Base-by-base conservation (phyloP, 257 asterid species). In the Solanum clarkiae region DNA sequence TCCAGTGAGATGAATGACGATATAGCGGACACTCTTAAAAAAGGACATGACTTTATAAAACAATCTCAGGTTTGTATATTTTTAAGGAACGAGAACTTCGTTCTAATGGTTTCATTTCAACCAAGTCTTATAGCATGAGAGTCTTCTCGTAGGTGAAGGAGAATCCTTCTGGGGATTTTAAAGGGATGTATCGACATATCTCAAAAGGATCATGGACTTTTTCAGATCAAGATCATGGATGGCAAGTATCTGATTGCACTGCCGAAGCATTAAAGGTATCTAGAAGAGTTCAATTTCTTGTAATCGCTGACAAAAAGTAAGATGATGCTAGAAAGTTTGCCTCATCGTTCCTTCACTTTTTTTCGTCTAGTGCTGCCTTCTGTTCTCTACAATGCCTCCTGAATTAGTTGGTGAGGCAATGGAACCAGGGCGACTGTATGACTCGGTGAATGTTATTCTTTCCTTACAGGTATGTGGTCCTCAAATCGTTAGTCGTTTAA, bases 161-260 rank as follows among this genome's bases (percentile, higher is more conserved):
- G 1, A 87, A 95, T 81, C 98, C 99, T 77, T 93, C 97, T 0
- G 99, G 95, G 5, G 97, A 94, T 87, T 95, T 95, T 80, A 89
- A 68, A 71, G 88, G 94, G 56, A 94, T 94, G 98, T 84, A 95
- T 81, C 92, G 98, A 24, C 99, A 94, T 84, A 93, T 92, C 74
- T 93, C 98, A 2, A 95, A 94, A 86, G 99, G 99, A 24, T 92
- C 98, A 0, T 95, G 99, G 99, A 94, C 99, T 0, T 95, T 95
- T 89, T 94, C 99, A 6, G 97, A 95, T 86, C 98, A 94, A 90
- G 99, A 95, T 90, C 99, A 95, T 18, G 99, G 98, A 10, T 95
- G 99, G 98, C 98, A 94, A 90, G 98, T 93, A 40, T 95, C 99
- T n/a, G 99, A 95, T 84, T 94, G 98, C 86, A 95, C 98, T 1